Evolutionary conservation across 768 basidiomycete genomes (phyloP), one percentile per base, ranked within the genome.

Genomic region (Galerina sulciceps): DNA sequence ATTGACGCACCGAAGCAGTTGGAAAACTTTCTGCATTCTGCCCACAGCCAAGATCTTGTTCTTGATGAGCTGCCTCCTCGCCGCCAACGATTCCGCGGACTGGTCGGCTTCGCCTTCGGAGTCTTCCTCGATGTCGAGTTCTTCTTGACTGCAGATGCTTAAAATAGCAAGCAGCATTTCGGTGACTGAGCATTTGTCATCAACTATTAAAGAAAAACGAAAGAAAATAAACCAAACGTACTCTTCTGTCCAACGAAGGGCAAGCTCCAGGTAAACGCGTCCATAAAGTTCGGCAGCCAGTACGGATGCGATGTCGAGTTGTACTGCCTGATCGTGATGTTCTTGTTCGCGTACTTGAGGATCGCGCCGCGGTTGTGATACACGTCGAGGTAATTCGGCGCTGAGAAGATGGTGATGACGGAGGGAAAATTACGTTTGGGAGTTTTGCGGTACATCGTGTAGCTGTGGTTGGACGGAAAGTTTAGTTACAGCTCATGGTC

Each of bases 1-100:
- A 53, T 47, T 20, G 4, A 78, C 89, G 60, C 58, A 96, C 94
- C 96, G 90, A 55, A 99, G 85, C 26, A 99, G 81, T 4, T 95
- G 91, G 76, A 99, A 99, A 23, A 99, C 94, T 41, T 94, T 84
- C 18, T 94, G 89, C 92, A 99, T 96, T 63, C 94, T 83, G 20
- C 96, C 97, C 50, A 99, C 94, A 53, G 95, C 95, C 76, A 98
- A 83, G 62, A 99, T 99, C 83, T 99, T 99, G 79, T 90, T 96
- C 79, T 96, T 97, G 83, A 99, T 97, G 59, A 91, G 81, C 71
- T 93, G 90, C 66, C 93, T 83, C 58, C 94, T 87, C 68, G 96
- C 94, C 9, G 78, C 71, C 0, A 81, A 69, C 31, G 89, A 87
- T 5, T 79, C 64, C 9, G 69, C 60, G 44, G 75, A 71, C 2